Base-by-base conservation (phyloP, 306 rosid genomes). In the Trifolium dubium region DNA sequence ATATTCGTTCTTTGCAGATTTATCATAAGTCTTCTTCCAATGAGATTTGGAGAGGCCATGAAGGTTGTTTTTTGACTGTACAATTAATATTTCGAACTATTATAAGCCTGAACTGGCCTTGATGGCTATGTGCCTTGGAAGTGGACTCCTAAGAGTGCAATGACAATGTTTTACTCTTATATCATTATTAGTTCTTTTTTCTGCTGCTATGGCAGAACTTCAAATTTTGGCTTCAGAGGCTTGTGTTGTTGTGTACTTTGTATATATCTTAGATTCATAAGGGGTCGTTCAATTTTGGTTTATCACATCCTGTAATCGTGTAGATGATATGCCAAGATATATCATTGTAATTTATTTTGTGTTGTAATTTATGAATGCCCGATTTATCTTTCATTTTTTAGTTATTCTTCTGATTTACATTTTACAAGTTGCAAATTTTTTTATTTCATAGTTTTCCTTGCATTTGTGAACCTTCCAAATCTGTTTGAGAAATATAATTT, bases 1-100 rank as follows among this genome's bases (percentile, higher is more conserved):
- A 71, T 75, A 54, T 61, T 75, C 64, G 71, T 62, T 77, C 80
- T 34, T 71, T 81, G 83, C 85, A 74, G 85, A 78, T 84, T 77
- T 77, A 71, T 78, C 81, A 70, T 70, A 71, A 56, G 75, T 39
- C 85, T 53, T 81, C 83, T 70, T 77, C 88, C 77, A 30, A 61
- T 65, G 77, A 69, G 50, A 71, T 81, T 66, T 78, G 79, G 74
- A 67, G 73, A 78, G 71, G 71, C 73, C 79, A 40, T 66, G 76
- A 74, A 65, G 79, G 77, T 60, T 74, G 76, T 61, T 70, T 55
- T 40, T 78, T 74, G 46, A 51, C 85, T 41, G 41, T 74, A 75
- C 64, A 65, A 70, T 69, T 77, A 74, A 71, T 74, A 70, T 70
- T 64, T 74, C 79, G 59, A 77, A 77, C 51, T 46, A n/a, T 51